Percentiles rank a stretch among this genome's conserved stretches.
These are phyloP conservation scores for Diaporthe batatas DNA, from an alignment of 2,329 filamentous ascomycete species.

Conservation along the genomic window DNA sequence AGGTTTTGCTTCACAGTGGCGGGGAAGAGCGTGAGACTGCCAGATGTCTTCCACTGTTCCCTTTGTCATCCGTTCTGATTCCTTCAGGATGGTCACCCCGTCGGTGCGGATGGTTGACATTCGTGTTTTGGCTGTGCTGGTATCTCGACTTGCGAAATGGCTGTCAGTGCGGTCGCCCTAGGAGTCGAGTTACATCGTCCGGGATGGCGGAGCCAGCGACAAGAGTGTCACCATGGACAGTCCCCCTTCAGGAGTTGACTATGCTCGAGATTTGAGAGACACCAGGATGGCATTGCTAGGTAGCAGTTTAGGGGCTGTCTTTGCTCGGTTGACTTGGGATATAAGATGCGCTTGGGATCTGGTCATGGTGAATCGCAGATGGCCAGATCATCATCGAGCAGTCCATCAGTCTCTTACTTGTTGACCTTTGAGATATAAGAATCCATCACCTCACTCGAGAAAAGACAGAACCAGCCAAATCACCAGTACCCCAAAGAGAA, in stretches of 20 bases:
- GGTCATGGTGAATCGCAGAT: neutral
- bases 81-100: slow-evolving; percentile 41
- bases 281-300: slow-evolving; percentile 35
- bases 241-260: slow-evolving; percentile 1
- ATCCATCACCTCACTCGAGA: neutral
- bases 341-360: slow-evolving; percentile 37
- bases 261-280: slow-evolving; percentile 1
- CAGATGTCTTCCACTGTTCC: slow-evolving; percentile 11
- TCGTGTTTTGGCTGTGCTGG: neutral
- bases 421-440: neutral
- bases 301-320: slow-evolving; percentile 3
- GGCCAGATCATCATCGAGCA: slow-evolving; percentile 1
- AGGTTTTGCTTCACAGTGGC: neutral
- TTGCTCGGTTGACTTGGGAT: neutral
- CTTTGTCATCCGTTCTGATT: slow-evolving; percentile 13
- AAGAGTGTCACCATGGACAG: slow-evolving; percentile 14
- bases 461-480: neutral
- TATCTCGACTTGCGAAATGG: neutral
- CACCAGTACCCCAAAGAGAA: neutral
- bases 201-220: neutral
- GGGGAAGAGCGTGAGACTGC: slow-evolving; percentile 11
- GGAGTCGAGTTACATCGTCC: slow-evolving; percentile 24
- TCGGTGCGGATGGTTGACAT: slow-evolving; percentile 2
- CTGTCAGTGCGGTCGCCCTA: neutral
- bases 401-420: neutral